Conservation (phyloP, 148 eudicot species). For the Silene conica region DNA sequence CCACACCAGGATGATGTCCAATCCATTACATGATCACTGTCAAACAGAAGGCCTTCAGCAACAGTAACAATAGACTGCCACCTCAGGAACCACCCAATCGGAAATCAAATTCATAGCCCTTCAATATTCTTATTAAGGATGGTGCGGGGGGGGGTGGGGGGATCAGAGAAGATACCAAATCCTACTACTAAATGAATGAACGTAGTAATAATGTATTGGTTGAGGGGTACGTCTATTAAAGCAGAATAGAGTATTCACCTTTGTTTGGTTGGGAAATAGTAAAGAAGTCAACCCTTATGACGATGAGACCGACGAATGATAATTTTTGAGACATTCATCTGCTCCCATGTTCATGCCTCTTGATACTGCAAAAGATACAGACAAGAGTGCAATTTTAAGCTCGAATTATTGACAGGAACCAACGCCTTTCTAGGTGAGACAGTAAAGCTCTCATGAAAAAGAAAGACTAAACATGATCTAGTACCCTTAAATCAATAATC, state of each 20-base stretch:
- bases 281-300: slow-evolving; percentile 92
- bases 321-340: slow-evolving; percentile 64
- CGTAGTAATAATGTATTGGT: background rate
- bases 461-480: background rate
- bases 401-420: background rate
- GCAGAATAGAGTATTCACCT: slow-evolving; percentile 35
- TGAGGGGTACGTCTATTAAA: background rate
- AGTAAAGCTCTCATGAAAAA: background rate
- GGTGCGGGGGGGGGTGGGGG: no score
- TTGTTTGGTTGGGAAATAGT: slow-evolving; percentile 71
- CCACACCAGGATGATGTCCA: slow-evolving; percentile 95
- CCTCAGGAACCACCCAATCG: background rate
- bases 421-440: background rate
- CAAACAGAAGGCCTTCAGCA: slow-evolving; percentile 15
- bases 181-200: background rate
- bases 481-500: background rate
- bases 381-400: background rate
- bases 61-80: background rate
- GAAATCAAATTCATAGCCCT: background rate
- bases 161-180: background rate
- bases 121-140: slow-evolving; percentile 2
- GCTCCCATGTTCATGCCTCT: slow-evolving; percentile 31
- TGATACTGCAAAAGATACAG: slow-evolving; percentile 46
- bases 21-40: slow-evolving; percentile 44
- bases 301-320: slow-evolving; percentile 72